Conservation (phyloP, 1,139 yeast genomes). For the Yamadazyma atmosphaerica region DNA sequence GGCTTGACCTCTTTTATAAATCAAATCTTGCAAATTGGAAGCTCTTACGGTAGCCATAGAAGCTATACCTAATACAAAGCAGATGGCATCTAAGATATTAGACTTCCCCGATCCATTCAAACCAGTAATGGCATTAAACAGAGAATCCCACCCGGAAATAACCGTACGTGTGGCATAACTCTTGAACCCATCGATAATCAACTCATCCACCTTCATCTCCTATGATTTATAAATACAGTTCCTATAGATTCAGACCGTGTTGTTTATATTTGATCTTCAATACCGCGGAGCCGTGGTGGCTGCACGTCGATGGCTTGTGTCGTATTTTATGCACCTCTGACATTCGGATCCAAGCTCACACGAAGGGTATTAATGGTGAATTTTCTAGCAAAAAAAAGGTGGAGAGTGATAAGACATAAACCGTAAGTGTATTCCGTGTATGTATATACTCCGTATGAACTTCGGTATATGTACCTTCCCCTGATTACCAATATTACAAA, state of each 20-base stretch:
- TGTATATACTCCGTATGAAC: too few species aligned
- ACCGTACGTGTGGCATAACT: slow-evolving; percentile 97
- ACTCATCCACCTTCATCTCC: slow-evolving; percentile 94
- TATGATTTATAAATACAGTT: too few species aligned
- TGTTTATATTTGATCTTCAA: slow-evolving; percentile 1
- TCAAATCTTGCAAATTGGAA: slow-evolving; percentile 86
- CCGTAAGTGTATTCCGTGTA: too few species aligned
- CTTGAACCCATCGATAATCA: slow-evolving; percentile 96
- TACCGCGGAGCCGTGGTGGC: too few species aligned
- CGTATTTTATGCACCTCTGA: slow-evolving; percentile 1
- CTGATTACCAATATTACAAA: too few species aligned
- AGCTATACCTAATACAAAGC: slow-evolving; percentile 96
- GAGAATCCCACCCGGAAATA: slow-evolving; percentile 92
- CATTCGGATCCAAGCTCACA: too few species aligned
- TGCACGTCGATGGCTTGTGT: too few species aligned
- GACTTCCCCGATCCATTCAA: slow-evolving; percentile 97
- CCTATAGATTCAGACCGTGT: not conserved
- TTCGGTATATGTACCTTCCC: too few species aligned
- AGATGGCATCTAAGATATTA: slow-evolving; percentile 91
- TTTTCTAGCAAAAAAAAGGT: too few species aligned
- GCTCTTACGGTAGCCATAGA: slow-evolving; percentile 95
- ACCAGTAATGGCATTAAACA: slow-evolving; percentile 97
- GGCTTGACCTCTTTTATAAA: slow-evolving; percentile 96
- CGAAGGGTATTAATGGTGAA: too few species aligned
- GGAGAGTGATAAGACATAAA: too few species aligned